These are phyloP conservation scores for Dionaea muscipula DNA, from an alignment of 179 eudicot species.

Conservation along the genomic window DNA sequence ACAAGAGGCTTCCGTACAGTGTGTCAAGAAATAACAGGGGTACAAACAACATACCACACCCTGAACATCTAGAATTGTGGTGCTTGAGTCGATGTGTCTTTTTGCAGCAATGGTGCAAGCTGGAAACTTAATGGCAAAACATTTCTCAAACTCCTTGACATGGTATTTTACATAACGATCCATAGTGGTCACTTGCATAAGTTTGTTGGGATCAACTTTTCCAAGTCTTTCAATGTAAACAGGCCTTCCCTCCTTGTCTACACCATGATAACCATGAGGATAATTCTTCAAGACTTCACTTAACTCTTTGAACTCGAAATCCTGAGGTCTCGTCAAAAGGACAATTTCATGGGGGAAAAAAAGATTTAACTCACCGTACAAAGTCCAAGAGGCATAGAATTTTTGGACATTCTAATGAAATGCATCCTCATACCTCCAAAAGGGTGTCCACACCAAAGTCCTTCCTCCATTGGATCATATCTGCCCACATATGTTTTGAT, in stretches of 20 bases:
- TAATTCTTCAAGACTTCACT: constrained; percentile 74
- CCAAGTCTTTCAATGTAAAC: constrained; percentile 84
- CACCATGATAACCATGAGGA: constrained; percentile 93
- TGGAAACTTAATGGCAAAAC: constrained; percentile 74
- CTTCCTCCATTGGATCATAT: constrained; percentile 91
- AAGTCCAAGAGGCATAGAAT: not conserved
- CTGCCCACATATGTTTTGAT: constrained; percentile 95
- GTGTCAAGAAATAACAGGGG: not conserved
- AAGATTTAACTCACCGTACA: not conserved
- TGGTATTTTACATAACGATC: constrained; percentile 89
- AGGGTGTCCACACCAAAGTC: constrained; percentile 81
- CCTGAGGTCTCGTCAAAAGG: constrained; percentile 32
- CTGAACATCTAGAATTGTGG: constrained; percentile 90
- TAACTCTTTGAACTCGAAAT: constrained; percentile 76
- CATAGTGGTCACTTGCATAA: constrained; percentile 91
- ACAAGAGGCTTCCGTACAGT: not conserved
- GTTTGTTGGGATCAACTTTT: constrained; percentile 85
- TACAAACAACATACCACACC: constrained; percentile 66
- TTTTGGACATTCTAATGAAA: not conserved
- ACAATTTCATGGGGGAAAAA: not conserved
- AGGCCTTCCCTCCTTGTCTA: constrained; percentile 91
- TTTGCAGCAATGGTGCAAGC: constrained; percentile 87
- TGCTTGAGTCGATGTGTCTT: constrained; percentile 87
- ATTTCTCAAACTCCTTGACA: constrained; percentile 75
- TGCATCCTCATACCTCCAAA: constrained; percentile 34